Evolutionary conservation across 352 stramenopile genomes (phyloP).

Genomic region (Pythium dissimile): DNA sequence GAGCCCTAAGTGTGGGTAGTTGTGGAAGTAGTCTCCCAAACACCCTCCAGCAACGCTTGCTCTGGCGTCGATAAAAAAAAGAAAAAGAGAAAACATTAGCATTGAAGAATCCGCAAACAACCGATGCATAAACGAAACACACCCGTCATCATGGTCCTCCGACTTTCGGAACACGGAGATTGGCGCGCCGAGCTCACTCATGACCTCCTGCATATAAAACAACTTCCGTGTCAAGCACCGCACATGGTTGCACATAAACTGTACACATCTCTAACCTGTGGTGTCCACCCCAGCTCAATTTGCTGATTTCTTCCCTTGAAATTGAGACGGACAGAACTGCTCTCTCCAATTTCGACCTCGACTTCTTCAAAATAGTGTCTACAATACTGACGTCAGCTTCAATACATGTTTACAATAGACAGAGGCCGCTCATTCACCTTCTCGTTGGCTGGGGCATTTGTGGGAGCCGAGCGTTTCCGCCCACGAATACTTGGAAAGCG

Average conservation of each 20-base stretch:
- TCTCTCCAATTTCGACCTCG: constrained; percentile 43
- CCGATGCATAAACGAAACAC: not conserved
- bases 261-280: constrained; percentile 57
- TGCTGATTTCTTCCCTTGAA: constrained; percentile 65
- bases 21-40: constrained; percentile 80
- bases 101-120: not conserved
- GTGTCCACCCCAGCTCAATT: constrained; percentile 73
- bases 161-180: constrained; percentile 79
- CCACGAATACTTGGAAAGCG: constrained; percentile 64
- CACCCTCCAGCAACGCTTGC: constrained; percentile 48
- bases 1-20: constrained; percentile 77
- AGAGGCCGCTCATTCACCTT: constrained; percentile 27
- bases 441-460: constrained; percentile 38
- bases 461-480: constrained; percentile 39
- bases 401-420: too few relatives aligned
- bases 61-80: constrained; percentile 12
- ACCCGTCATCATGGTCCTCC: constrained; percentile 69
- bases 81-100: not conserved
- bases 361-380: constrained; percentile 81
- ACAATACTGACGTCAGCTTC: too few relatives aligned
- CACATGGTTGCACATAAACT: too few relatives aligned
- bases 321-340: constrained; percentile 28
- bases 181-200: constrained; percentile 70
- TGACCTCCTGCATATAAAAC: constrained; percentile 41
- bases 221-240: too few relatives aligned